Base-by-base conservation (phyloP, 768 basidiomycete species). In the Rhodotorula taiwanensis region DNA sequence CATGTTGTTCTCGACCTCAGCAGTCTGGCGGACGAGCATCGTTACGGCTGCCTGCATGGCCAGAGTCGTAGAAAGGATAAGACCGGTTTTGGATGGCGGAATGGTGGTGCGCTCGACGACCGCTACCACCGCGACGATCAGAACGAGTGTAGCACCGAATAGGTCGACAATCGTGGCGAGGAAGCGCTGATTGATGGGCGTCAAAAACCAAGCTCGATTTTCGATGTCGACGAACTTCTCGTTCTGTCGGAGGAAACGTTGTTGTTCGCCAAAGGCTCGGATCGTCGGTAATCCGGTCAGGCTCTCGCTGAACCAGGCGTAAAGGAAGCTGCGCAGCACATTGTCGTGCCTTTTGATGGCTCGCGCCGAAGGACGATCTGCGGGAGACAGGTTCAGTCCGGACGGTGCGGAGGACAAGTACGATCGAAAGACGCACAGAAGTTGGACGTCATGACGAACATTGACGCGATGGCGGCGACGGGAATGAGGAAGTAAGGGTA, bases 281-380 rank as follows among this genome's bases (percentile, higher is more conserved):
- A 75, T 68, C 1, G 72, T 74, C 3, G 87, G 81, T 43, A 94
- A 76, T 23, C 93, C 93, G 13, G 86, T 86, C 14, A 95, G 79
- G 30, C 86, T 87, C 77, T 97, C 92, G 6, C 88, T 88, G 76
- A 94, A 95, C 73, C 91, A 89, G 1, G 89, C 86, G 74, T 94
- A 95, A 15, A 97, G 76, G 1, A 85, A 84, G 2, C 87, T 87
- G 33, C 91, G 84, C 36, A 94, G 75, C 23, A 91, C 80, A 28
- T 89, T 84, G 77, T 94, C 89, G 49, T 85, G 79, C 50, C 84
- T 80, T 80, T 92, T 94, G 69, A 93, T 79, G 73, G 93, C 89
- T 69, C 90, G 79, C 14, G 90, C 87, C 73, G 87, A 88, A 3
- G 86, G 80, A 47, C 88, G 84, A 71, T 94, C 54, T 45, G 43